Conservation (phyloP, 148 eudicot species). For the Spergularia bocconei region DNA sequence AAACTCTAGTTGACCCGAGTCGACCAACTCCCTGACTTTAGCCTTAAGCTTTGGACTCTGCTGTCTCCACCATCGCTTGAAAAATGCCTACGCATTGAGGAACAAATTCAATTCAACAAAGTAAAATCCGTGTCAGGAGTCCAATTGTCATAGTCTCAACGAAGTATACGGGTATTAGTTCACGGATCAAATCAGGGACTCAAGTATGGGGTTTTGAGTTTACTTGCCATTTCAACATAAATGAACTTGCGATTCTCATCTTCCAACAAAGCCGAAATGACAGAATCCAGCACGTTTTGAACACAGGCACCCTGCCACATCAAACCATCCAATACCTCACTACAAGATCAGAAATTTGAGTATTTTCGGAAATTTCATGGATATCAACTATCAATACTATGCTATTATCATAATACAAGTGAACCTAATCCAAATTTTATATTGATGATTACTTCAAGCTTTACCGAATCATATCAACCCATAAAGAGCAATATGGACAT, state of each 20-base stretch:
- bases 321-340: constrained; percentile 13
- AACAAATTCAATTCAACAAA: neutral
- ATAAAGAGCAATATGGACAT: too few species aligned
- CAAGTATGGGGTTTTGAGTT: neutral
- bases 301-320: constrained; percentile 67
- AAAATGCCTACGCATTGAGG: constrained; percentile 51
- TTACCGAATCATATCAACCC: too few species aligned
- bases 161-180: neutral
- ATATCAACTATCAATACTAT: neutral
- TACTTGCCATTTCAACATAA: constrained; percentile 59
- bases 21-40: constrained; percentile 68
- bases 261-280: constrained; percentile 52
- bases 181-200: neutral
- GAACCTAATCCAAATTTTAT: neutral
- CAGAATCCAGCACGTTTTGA: constrained; percentile 73
- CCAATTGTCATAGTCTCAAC: neutral
- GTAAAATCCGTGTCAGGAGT: neutral
- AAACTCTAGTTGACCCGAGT: constrained; percentile 70
- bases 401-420: neutral
- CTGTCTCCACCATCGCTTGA: constrained; percentile 81
- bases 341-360: neutral
- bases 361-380: neutral
- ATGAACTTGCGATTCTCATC: constrained; percentile 63
- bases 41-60: constrained; percentile 51
- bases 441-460: neutral